These are phyloP conservation scores for Akanthomyces muscarius DNA, from an alignment of 2,329 filamentous ascomycete genomes.

Conservation along the genomic window DNA sequence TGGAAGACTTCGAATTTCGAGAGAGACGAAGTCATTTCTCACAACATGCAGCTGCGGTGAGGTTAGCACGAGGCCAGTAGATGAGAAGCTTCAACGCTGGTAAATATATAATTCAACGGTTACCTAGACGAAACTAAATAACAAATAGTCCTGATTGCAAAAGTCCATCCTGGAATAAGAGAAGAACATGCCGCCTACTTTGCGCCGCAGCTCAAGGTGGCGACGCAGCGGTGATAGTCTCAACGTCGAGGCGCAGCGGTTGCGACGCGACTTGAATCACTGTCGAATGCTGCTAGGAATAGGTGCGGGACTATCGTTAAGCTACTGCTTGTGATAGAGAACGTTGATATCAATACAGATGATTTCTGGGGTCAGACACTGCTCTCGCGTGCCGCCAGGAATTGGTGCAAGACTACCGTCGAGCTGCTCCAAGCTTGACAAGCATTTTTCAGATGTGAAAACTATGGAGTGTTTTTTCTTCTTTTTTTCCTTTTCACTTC, in stretches of 20 bases:
- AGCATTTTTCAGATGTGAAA: no score
- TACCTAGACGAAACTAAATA: no score
- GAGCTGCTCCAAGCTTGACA: no score
- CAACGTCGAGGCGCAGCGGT: neutral
- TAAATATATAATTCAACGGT: neutral
- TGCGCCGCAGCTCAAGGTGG: neutral
- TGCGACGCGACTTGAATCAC: neutral
- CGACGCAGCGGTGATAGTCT: neutral
- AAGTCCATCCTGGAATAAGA: neutral
- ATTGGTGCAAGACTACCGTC: no score
- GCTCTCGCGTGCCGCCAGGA: no score
- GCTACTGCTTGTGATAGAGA: no score
- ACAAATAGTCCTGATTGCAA: neutral
- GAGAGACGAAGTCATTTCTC: slow-evolving; percentile 40
- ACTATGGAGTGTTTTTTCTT: no score
- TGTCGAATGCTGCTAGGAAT: no score
- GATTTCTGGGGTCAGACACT: no score
- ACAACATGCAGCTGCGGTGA: slow-evolving; percentile 30
- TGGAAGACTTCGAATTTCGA: slow-evolving; percentile 67
- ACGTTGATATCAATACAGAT: no score
- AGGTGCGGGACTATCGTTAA: no score
- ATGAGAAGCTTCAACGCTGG: neutral
- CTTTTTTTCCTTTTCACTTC: no score
- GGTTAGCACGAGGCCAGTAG: neutral
- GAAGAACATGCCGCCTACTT: neutral